These are phyloP conservation scores for Backusella westeae DNA, from an alignment of 192 early-diverging fungal genomes.

Conservation along the genomic window DNA sequence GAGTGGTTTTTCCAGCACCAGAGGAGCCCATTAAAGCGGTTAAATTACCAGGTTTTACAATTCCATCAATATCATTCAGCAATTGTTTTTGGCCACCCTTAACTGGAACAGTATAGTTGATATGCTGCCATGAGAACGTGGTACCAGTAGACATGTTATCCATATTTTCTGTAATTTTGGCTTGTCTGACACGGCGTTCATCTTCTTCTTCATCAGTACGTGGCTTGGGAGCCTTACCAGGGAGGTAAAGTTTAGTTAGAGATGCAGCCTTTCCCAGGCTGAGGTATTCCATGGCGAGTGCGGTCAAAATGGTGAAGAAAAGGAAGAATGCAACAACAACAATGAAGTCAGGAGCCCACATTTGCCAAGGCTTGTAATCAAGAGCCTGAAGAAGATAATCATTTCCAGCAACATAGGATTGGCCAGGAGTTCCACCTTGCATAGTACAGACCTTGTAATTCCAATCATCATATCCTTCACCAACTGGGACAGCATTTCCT, in stretches of 20 bases:
- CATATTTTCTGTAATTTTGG: constrained; percentile 39
- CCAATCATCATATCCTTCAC: constrained; percentile 39
- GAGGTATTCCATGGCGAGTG: constrained; percentile 59
- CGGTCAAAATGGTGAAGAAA: constrained; percentile 39
- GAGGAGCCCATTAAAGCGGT: constrained; percentile 92
- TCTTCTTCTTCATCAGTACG: constrained; percentile 34
- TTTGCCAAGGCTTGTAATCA: constrained; percentile 53
- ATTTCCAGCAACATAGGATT: constrained; percentile 54
- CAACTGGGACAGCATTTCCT: constrained; percentile 29
- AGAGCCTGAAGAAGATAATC: constrained; percentile 56
- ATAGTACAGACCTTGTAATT: constrained; percentile 58
- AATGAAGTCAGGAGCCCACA: constrained; percentile 58
- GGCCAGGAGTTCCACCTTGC: constrained; percentile 57
- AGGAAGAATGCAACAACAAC: constrained; percentile 53
- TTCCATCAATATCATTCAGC: constrained; percentile 65
- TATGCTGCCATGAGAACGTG: constrained; percentile 59
- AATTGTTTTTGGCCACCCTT: constrained; percentile 62
- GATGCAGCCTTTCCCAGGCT: constrained; percentile 55
- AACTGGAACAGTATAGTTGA: constrained; percentile 68
- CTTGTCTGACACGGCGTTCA: constrained; percentile 9
- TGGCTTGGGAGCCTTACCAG: constrained; percentile 30
- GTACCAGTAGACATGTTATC: constrained; percentile 45
- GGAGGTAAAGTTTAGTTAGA: constrained; percentile 50
- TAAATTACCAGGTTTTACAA: constrained; percentile 72
- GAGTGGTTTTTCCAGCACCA: constrained; percentile 87